A percentile compares a stretch with the other conserved stretches of the same genome.
These are phyloP conservation scores for Striga hermonthica DNA, from an alignment of 305 asterid species.

Conservation along the genomic window DNA sequence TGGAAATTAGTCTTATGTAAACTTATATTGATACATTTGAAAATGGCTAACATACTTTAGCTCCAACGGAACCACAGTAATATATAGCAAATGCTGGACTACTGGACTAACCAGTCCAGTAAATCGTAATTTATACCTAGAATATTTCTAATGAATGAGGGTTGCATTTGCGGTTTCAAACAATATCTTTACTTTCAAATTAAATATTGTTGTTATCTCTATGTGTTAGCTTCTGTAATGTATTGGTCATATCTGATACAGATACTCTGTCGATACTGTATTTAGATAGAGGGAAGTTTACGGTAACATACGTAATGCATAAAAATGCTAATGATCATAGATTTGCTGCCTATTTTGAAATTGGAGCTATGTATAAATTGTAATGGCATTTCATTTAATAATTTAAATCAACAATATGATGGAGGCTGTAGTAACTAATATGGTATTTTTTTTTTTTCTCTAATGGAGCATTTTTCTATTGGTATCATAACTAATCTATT, in stretches of 20 bases:
- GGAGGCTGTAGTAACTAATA: not conserved
- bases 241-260: constrained; percentile 1
- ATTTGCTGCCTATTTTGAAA: not conserved
- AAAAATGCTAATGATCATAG: not conserved
- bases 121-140: not conserved
- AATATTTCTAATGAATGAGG: constrained; percentile 11
- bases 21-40: too few relatives aligned
- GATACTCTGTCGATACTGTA: not conserved
- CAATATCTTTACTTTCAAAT: not conserved
- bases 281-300: not conserved
- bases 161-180: not conserved
- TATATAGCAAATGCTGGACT: too few relatives aligned
- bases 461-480: not conserved
- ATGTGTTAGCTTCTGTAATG: not conserved
- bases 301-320: not conserved
- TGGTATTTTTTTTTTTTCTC: not conserved
- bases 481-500: not conserved
- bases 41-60: too few relatives aligned
- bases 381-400: not conserved
- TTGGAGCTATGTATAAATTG: not conserved
- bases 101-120: not conserved
- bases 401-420: constrained; percentile 1
- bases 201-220: not conserved
- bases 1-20: too few relatives aligned
- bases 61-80: too few relatives aligned